Evolutionary conservation across 495 filamentous ascomycete species (phyloP), one percentile per base, ranked within the genome.

Genomic region (Oleoguttula mirabilis): DNA sequence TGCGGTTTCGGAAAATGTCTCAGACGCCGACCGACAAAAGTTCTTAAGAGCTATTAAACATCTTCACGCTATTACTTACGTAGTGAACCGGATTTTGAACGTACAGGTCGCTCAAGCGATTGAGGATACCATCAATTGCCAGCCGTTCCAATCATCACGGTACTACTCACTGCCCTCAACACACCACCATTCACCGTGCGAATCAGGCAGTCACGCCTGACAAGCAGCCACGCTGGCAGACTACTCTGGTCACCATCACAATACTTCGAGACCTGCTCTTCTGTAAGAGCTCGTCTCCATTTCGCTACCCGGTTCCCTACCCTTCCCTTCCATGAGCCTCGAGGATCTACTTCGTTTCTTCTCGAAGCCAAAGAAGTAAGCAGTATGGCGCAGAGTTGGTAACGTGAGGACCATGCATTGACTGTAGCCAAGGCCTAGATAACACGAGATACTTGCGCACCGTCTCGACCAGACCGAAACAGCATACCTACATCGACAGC

Each of bases 311-410:
- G 8, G 10, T 7, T 21, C 14, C 16, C 11, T 33, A 2, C 7
- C 28, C n/a, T 12, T 27, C 31, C 45, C 10, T 77, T 81, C 73
- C 74, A 95, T 94, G 88, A 88, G 75, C 78, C 78, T 77, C 64
- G 79, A 77, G 69, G 86, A 94, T 64, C 79, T 94, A 54, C 75
- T 95, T 57, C 84, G 85, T 68, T 87, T 94, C 69, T 75, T 95
- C 50, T 94, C 84, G 48, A 92, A 92, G 71, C 88, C 87, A 56
- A 85, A 84, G 60, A 94, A 94, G 88, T 96, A 65, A 62, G 82
- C 16, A 14, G 8, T 14, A 14, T 15, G 36, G 8, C 14, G 28
- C 25, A n/a, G 22, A 43, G 5, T 15, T 39, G 32, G 20, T 45
- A 33, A 12, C 37, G 6, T 2, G 15, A 15, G 20, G 31, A 38